A percentile compares a stretch with the other conserved stretches of the same genome.
phyloP scores from a whole-genome alignment of 2,329 filamentous ascomycete species.

The Basipetospora chlamydospora region DNA sequence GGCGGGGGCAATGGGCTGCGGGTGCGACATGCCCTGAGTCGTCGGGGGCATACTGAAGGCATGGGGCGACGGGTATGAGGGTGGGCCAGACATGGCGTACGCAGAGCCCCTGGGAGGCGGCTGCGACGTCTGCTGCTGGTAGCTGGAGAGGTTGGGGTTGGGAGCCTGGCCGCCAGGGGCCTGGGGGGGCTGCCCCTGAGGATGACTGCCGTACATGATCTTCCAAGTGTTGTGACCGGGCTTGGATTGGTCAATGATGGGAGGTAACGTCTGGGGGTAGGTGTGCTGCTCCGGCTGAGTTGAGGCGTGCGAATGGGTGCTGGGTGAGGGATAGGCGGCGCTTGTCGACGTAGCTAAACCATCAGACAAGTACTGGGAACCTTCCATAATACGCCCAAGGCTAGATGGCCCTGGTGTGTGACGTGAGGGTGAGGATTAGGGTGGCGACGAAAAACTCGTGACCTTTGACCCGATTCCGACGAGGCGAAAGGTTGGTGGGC shows the following conservation, averaged over 20 bases:
- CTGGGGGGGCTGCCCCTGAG: too few relatives aligned
- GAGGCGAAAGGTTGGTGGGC: too few relatives aligned
- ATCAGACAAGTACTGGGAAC: slow-evolving; percentile 38
- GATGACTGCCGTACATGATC: slow-evolving; percentile 37
- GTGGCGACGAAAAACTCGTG: too few relatives aligned
- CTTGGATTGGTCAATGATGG: slow-evolving; percentile 20
- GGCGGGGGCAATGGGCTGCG: slow-evolving; percentile 62
- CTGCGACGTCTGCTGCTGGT: slow-evolving; percentile 35
- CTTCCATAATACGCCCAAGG: slow-evolving; percentile 31
- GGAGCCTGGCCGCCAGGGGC: slow-evolving; percentile 47
- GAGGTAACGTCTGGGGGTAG: slow-evolving; percentile 4
- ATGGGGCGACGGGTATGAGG: slow-evolving; percentile 38
- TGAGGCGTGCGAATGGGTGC: slow-evolving; percentile 3
- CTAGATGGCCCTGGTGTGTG: not conserved
- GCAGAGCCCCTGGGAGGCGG: slow-evolving; percentile 31
- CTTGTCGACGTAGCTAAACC: slow-evolving; percentile 22
- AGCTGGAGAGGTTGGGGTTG: slow-evolving; percentile 36
- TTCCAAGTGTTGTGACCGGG: slow-evolving; percentile 29
- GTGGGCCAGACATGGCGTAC: slow-evolving; percentile 29
- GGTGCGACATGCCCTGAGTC: slow-evolving; percentile 52
- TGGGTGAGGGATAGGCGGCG: slow-evolving; percentile 6
- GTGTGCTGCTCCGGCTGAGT: slow-evolving; percentile 4
- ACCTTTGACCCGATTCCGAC: too few relatives aligned
- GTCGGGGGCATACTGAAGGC: slow-evolving; percentile 49
- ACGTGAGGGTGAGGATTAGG: not conserved